Conservation (phyloP, 179 eudicot species). For the Silene coronaria region DNA sequence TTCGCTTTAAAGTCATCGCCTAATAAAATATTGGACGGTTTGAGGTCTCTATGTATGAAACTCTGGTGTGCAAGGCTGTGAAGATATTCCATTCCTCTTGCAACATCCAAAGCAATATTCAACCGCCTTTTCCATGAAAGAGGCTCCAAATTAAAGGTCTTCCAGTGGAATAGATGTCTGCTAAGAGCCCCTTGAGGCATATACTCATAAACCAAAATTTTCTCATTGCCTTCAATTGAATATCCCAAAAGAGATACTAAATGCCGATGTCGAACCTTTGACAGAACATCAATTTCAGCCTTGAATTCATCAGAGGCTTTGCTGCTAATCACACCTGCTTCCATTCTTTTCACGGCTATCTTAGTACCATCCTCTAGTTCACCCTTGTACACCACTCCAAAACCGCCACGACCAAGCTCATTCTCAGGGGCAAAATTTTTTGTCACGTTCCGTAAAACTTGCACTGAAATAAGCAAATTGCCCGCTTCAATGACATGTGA, state of each 20-base stretch:
- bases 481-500: conserved; percentile 80
- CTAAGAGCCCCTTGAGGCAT: conserved; percentile 99
- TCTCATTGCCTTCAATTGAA: conserved; percentile 70
- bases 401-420: conserved; percentile 90
- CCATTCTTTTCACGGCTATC: conserved; percentile 94
- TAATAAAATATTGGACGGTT: conserved; percentile 78
- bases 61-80: conserved; percentile 82
- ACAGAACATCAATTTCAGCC: conserved; percentile 79
- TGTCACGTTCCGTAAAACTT: conserved; percentile 83
- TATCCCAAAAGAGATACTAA: conserved; percentile 85
- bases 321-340: conserved; percentile 60
- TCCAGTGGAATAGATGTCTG: conserved; percentile 85
- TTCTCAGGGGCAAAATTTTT: conserved; percentile 73
- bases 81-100: conserved; percentile 88
- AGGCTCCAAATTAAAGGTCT: conserved; percentile 59
- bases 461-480: conserved; percentile 76
- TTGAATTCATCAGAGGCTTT: conserved; percentile 77
- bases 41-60: conserved; percentile 86
- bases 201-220: conserved; percentile 76
- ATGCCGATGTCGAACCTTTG: conserved; percentile 87
- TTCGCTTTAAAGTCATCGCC: conserved; percentile 90
- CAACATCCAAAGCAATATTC: conserved; percentile 87
- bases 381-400: conserved; percentile 91
- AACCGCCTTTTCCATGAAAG: conserved; percentile 84
- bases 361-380: conserved; percentile 84